Evolutionary conservation across 305 asterid species (phyloP).

Genomic region (Petunia hybrid): DNA sequence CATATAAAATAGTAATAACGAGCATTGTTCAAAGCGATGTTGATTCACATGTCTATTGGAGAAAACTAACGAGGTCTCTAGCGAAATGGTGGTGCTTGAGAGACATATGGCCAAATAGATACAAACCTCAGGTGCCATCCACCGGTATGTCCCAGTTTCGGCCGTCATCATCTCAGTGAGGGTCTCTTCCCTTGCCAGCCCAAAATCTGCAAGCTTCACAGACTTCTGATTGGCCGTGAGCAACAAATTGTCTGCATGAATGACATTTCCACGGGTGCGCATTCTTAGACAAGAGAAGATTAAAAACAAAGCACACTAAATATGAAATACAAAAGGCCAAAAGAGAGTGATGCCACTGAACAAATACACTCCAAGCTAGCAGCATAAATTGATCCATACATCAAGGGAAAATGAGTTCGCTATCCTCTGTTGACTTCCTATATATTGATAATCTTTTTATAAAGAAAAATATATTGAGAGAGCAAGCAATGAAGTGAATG

Average conservation of each 20-base stretch:
- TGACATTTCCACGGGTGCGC: conserved; percentile 39
- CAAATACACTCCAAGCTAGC: conserved; percentile 9
- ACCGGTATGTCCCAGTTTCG: conserved; percentile 96
- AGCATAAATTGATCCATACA: conserved; percentile 24
- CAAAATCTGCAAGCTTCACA: conserved; percentile 97
- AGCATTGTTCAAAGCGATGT: not conserved
- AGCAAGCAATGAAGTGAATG: not conserved
- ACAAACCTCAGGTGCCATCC: conserved; percentile 99
- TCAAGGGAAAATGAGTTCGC: conserved; percentile 10
- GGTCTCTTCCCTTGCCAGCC: conserved; percentile 96
- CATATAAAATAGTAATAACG: conserved; percentile 22
- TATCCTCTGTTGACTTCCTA: conserved; percentile 7
- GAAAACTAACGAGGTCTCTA: conserved; percentile 2
- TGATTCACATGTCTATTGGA: conserved; percentile 1
- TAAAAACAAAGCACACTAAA: conserved; percentile 17
- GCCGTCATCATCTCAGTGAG: conserved; percentile 99
- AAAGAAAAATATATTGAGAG: not conserved
- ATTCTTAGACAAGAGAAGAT: conserved; percentile 39
- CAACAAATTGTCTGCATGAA: conserved; percentile 87
- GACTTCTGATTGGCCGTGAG: conserved; percentile 88
- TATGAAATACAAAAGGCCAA: not conserved
- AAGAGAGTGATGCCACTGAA: conserved; percentile 14
- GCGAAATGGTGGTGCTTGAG: not conserved
- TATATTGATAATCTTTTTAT: conserved; percentile 19
- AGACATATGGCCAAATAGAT: conserved; percentile 21